Evolutionary conservation across 192 early-diverging fungal genomes (phyloP).

Genomic region (Dimargaris xerosporica): DNA sequence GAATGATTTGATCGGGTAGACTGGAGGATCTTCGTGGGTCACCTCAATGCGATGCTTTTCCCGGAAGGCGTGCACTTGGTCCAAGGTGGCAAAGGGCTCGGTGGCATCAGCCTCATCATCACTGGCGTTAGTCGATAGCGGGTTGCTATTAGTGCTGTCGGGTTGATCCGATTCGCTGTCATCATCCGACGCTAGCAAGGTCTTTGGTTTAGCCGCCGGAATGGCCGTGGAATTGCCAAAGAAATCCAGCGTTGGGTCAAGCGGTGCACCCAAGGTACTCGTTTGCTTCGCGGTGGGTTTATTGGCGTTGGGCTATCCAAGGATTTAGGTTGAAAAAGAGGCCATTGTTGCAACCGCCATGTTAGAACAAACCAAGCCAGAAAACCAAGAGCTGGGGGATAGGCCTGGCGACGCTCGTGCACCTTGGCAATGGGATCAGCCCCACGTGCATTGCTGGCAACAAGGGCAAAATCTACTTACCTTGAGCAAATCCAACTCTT

Average conservation of each 20-base stretch:
- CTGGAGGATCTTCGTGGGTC: constrained; percentile 64
- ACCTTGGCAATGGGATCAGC: background rate
- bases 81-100: constrained; percentile 16
- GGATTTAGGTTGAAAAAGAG: background rate
- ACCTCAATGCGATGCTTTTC: constrained; percentile 65
- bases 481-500: constrained; percentile 71
- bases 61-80: constrained; percentile 44
- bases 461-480: constrained; percentile 20
- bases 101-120: constrained; percentile 12
- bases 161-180: constrained; percentile 11
- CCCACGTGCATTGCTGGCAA: background rate
- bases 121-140: constrained; percentile 16
- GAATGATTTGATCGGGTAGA: constrained; percentile 71
- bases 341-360: background rate
- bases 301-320: background rate
- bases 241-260: background rate
- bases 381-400: background rate
- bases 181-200: constrained; percentile 13
- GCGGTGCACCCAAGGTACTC: background rate
- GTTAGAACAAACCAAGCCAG: constrained; percentile 11
- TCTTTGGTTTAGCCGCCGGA: constrained; percentile 13
- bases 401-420: background rate
- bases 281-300: background rate
- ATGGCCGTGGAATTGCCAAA: constrained; percentile 2
- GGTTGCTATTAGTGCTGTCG: constrained; percentile 15